Evolutionary conservation across 345 rosid genomes (phyloP).

Genomic region (Gossypium stocksii): DNA sequence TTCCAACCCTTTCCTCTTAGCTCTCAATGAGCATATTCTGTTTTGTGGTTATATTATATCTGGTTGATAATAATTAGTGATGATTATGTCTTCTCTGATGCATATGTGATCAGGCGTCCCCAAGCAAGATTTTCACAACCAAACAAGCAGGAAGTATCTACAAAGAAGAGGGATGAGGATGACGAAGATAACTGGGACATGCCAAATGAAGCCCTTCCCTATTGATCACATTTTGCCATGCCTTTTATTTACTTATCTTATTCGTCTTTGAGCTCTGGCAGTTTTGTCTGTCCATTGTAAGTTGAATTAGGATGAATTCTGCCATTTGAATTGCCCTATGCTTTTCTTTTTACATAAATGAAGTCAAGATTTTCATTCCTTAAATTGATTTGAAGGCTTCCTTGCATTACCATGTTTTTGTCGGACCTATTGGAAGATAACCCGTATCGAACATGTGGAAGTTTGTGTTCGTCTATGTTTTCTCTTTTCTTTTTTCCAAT

Average conservation of each 20-base stretch:
- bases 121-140: slow-evolving; percentile 30
- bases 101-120: slow-evolving; percentile 41
- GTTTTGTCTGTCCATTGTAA: slow-evolving; percentile 19
- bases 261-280: slow-evolving; percentile 17
- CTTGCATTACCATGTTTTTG: background rate
- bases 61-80: background rate
- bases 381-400: background rate
- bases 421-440: background rate
- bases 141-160: slow-evolving; percentile 33
- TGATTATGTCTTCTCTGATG: background rate
- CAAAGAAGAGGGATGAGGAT: slow-evolving; percentile 44
- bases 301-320: slow-evolving; percentile 19
- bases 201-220: slow-evolving; percentile 57
- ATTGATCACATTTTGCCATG: slow-evolving; percentile 25
- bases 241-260: slow-evolving; percentile 17
- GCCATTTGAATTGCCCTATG: slow-evolving; percentile 20
- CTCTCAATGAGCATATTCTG: background rate
- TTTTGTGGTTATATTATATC: background rate
- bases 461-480: background rate
- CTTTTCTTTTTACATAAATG: background rate
- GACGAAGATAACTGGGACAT: slow-evolving; percentile 86
- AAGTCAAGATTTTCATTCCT: slow-evolving; percentile 9
- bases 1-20: background rate
- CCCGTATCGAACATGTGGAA: background rate
- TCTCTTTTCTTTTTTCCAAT: background rate